Evolutionary conservation across 352 stramenopile genomes (phyloP), one percentile per base, ranked within the genome.

Genomic region (Phytophthora pluvialis): DNA sequence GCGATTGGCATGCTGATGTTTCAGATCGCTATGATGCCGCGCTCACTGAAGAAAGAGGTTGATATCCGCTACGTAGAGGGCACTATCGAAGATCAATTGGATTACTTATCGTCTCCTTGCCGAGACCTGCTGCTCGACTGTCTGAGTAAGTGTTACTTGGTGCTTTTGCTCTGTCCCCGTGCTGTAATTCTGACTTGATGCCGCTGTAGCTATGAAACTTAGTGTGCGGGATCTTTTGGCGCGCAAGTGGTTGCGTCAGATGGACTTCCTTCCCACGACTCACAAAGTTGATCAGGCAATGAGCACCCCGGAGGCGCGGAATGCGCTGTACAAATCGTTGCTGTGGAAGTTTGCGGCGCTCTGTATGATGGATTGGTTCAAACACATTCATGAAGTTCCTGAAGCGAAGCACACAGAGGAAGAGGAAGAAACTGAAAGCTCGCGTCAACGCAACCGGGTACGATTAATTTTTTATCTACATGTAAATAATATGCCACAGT

Each of bases 1-100:
- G 77, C 78, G 5, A 82, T 89, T 36, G 81, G 81, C 6, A 78
- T 86, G 68, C 46, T 88, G 13, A 85, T 88, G 72, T 83, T 88
- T 40, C 81, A 89, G 55, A 55, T 89, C 15, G 78, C 71, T 18
- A 77, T 88, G 70, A 64, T 80, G 38, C 73, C 76, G 0, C 70
- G 79, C 6, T 70, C 71, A 12, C 55, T 61, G 6, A 49, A 46
- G 18, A 40, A 36, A 28, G 57, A 75, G n/a, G 40, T 83, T 32
- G 67, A 77, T 45, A 61, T 70, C 7, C 48, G 60, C 12, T 71
- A 60, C 13, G 49, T 85, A 38, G 64, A 89, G 64, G 52, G 70
- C 10, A 48, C 67, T 11, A 78, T 89, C 36, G 77, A 83, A 66
- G 73, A 86, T n/a, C 73, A 87, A 35, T 36, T 88, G 29, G 56